A percentile compares a stretch with the other conserved stretches of the same genome.
Conservation (phyloP, 768 basidiomycete genomes). For the Rhodotorula sphaerocarpa region DNA sequence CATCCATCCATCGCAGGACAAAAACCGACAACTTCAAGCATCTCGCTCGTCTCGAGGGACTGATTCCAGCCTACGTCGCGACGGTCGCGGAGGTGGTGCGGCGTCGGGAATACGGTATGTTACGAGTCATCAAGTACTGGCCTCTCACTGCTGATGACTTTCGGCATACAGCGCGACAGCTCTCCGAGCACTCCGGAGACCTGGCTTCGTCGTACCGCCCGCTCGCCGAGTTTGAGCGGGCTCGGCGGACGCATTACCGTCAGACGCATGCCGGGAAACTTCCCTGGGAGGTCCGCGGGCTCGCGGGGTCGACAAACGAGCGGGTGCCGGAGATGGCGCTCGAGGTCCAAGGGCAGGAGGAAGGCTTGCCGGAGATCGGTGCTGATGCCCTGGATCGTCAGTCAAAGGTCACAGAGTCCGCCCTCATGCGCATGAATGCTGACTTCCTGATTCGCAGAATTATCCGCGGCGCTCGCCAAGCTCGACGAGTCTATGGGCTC, state of each 20-base stretch:
- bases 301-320: constrained; percentile 41
- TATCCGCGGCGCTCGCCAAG: constrained; percentile 11
- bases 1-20: constrained; percentile 5
- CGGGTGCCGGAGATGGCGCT: constrained; percentile 16
- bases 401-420: no score
- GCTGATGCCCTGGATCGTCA: constrained; percentile 55
- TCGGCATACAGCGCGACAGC: constrained; percentile 48
- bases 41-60: constrained; percentile 74
- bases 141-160: background rate
- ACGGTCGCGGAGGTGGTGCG: constrained; percentile 84
- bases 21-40: constrained; percentile 70
- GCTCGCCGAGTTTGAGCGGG: constrained; percentile 67
- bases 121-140: background rate
- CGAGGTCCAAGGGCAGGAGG: constrained; percentile 37
- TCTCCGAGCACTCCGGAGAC: constrained; percentile 68
- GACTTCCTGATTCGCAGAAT: no score
- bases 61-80: constrained; percentile 85
- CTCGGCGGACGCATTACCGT: constrained; percentile 74
- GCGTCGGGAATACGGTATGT: constrained; percentile 76
- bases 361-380: constrained; percentile 52
- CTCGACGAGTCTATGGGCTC: constrained; percentile 32
- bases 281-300: constrained; percentile 71
- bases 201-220: constrained; percentile 81
- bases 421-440: no score
- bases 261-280: constrained; percentile 74